Evolutionary conservation across 2,329 filamentous ascomycete genomes (phyloP), one percentile per base, ranked within the genome.

Genomic region (Pestalotiopsis sp.): DNA sequence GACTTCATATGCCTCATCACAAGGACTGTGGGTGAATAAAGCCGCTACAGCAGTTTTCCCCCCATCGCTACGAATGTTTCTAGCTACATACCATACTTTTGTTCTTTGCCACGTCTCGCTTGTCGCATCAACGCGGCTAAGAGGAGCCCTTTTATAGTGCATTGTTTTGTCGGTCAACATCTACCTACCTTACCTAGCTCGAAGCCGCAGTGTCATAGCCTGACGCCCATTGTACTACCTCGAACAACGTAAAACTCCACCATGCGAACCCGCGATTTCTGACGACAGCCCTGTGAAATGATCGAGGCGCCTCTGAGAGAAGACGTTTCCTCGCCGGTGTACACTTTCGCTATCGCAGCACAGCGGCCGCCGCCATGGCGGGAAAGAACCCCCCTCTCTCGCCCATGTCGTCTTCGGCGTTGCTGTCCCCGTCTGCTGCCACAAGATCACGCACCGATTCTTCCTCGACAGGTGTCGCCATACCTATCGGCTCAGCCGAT

Each of bases 401-500:
- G 17, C 73, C 73, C 4, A 72, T 83, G 7, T 77, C 82, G 68
- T 82, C 83, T n/a, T 79, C 78, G 4, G 76, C 75, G 52, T 74
- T 74, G 17, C 64, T 75, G 23, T 71, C 76, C 25, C 76, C 79
- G 13, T 70, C 75, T 3, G 70, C 73, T 13, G 73, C 73, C n/a
- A 70, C 74, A 9, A 76, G 74, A 49, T 77, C 81, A 27, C 81
- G 82, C 49, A 80, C 81, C 64, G 80, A 77, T 52, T 85, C 83
- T 20, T 68, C 78, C 13, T 73, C 79, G 40, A 83, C 82, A 64
- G 71, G 77, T 45, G 90, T 89, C 27, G 71, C 85, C 17, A 81
- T 83, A 6, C 78, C 83, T 2, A 81, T 83, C 5, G 78, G 82
- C 2, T 80, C 85, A 2, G 85, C 87, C 63, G 81, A 89, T 56